A percentile compares a stretch with the other conserved stretches of the same genome.
Conservation (phyloP, 192 early-diverging fungal species). For the Linnemannia hyalina region DNA sequence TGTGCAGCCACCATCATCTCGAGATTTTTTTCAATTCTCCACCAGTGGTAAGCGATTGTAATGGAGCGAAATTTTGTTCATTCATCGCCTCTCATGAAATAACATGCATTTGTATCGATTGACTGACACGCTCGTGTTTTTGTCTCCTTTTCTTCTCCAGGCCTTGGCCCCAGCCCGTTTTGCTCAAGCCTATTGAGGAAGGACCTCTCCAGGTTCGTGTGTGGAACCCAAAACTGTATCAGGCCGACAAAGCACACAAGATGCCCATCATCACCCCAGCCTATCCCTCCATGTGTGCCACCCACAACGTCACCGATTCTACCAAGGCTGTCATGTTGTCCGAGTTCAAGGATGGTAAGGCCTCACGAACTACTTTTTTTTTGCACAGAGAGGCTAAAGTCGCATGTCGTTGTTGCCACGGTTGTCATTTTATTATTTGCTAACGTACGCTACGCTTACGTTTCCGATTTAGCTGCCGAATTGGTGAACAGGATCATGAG, state of each 20-base stretch:
- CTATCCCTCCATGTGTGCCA: constrained; percentile 98
- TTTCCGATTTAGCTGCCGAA: constrained; percentile 66
- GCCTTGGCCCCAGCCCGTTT: constrained; percentile 94
- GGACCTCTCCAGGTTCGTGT: constrained; percentile 89
- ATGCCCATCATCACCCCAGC: constrained; percentile 99
- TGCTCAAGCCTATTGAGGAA: constrained; percentile 89
- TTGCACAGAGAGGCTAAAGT: no score
- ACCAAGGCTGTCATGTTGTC: constrained; percentile 85
- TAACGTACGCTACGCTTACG: not conserved
- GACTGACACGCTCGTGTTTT: not conserved
- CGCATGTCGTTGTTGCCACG: not conserved
- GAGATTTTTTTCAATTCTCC: constrained; percentile 90
- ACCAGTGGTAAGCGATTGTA: constrained; percentile 73
- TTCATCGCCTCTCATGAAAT: not conserved
- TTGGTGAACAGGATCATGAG: constrained; percentile 84
- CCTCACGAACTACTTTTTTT: not conserved
- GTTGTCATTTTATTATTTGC: not conserved
- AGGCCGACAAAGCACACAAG: constrained; percentile 81
- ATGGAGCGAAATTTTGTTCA: not conserved
- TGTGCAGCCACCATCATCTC: constrained; percentile 88
- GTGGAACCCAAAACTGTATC: constrained; percentile 95
- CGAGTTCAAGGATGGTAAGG: constrained; percentile 80
- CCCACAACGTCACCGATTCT: constrained; percentile 94
- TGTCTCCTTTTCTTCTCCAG: constrained; percentile 40
- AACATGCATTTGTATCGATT: not conserved